A percentile compares a stretch with the other conserved stretches of the same genome.
phyloP scores from a whole-genome alignment of 2,329 filamentous ascomycete species.

The Talaromyces sp. region DNA sequence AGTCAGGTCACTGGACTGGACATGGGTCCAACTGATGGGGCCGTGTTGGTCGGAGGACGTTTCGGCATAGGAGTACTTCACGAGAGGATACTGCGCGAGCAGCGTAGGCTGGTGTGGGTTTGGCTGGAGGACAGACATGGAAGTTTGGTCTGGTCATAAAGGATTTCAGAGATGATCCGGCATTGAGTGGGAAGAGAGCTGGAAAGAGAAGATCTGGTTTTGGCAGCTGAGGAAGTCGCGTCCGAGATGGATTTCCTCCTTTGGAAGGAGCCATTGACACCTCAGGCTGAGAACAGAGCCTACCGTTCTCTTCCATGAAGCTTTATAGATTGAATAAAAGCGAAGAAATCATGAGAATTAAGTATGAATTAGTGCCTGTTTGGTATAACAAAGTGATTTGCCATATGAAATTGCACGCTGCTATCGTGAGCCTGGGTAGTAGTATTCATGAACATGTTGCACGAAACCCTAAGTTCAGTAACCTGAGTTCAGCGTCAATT shows the following conservation, averaged over 20 bases:
- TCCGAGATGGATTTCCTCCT: not conserved
- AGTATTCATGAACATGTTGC: not conserved
- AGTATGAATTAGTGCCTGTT: not conserved
- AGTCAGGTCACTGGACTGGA: conserved; percentile 36
- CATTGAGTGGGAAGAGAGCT: not conserved
- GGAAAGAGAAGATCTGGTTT: not conserved
- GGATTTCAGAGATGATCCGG: not conserved
- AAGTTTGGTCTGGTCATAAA: too few relatives aligned
- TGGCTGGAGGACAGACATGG: conserved; percentile 11
- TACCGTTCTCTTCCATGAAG: not conserved
- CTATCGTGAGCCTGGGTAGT: not conserved
- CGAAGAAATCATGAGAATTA: not conserved
- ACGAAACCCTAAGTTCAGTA: not conserved
- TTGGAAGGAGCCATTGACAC: conserved; percentile 8
- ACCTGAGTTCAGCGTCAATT: not conserved
- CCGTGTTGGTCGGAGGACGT: conserved; percentile 35
- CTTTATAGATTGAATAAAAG: not conserved
- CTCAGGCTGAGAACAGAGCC: not conserved
- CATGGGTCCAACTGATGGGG: conserved; percentile 45
- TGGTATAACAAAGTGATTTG: not conserved
- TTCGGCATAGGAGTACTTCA: conserved; percentile 47
- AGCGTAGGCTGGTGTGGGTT: conserved; percentile 5
- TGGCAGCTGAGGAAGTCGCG: conserved; percentile 10
- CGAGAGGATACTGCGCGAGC: conserved; percentile 28
- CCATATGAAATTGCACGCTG: not conserved